These are phyloP conservation scores for Camelina laxa DNA, from an alignment of 345 rosid genomes.

Conservation along the genomic window DNA sequence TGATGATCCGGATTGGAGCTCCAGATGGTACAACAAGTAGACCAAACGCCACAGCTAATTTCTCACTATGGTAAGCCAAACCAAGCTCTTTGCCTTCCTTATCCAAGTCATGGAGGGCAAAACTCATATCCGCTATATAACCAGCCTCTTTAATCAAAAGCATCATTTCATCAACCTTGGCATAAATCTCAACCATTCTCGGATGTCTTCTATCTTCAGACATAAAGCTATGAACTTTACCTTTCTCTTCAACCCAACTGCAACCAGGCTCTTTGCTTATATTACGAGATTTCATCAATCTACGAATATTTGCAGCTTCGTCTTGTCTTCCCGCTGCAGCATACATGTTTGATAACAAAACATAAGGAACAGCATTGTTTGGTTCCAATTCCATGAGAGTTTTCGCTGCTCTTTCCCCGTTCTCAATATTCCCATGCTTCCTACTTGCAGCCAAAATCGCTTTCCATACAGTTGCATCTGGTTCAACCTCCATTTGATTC, in stretches of 20 bases:
- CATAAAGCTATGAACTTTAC: conserved; percentile 65
- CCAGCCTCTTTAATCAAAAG: conserved; percentile 73
- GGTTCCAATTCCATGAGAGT: conserved; percentile 76
- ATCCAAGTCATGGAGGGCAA: conserved; percentile 77
- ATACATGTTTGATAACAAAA: conserved; percentile 76
- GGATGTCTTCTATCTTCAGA: conserved; percentile 84
- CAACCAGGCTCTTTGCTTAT: conserved; percentile 83
- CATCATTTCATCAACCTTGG: conserved; percentile 74
- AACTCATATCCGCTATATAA: conserved; percentile 71
- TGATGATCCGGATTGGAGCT: conserved; percentile 77
- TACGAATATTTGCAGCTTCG: conserved; percentile 73
- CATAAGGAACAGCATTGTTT: conserved; percentile 68
- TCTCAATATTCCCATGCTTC: conserved; percentile 64
- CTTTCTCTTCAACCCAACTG: conserved; percentile 77
- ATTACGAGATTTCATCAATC: conserved; percentile 70
- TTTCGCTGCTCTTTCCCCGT: conserved; percentile 83
- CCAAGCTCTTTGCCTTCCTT: conserved; percentile 75
- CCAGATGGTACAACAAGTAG: conserved; percentile 59
- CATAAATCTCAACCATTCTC: conserved; percentile 63
- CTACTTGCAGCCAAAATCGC: conserved; percentile 79
- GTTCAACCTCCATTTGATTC: conserved; percentile 67
- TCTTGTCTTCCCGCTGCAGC: conserved; percentile 72
- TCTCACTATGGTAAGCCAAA: conserved; percentile 92
- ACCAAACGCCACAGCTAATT: conserved; percentile 82
- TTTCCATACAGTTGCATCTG: conserved; percentile 90